Percentiles rank a stretch among this genome's conserved stretches.
phyloP scores from a whole-genome alignment of 2,329 filamentous ascomycete genomes.

The Phaeosphaeria sp. region DNA sequence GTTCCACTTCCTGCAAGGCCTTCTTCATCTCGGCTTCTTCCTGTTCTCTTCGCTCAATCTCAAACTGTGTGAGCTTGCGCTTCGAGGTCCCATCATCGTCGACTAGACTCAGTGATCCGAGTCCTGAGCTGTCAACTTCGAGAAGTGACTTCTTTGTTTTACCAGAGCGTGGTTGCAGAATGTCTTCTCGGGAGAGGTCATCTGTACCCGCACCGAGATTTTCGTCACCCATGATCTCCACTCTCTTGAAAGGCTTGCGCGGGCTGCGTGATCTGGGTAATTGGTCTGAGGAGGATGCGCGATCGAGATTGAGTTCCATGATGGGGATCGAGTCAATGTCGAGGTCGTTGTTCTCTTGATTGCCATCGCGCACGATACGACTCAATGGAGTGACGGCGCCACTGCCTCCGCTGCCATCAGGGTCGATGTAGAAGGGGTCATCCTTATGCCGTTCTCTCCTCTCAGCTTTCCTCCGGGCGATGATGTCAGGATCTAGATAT shows the following conservation, averaged over 20 bases:
- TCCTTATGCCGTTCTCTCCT: slow-evolving; percentile 83
- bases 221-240: slow-evolving; percentile 57
- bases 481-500: slow-evolving; percentile 74
- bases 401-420: slow-evolving; percentile 56
- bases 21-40: slow-evolving; percentile 89
- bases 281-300: slow-evolving; percentile 24
- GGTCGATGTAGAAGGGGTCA: slow-evolving; percentile 91
- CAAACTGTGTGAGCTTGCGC: slow-evolving; percentile 50
- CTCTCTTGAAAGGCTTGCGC: slow-evolving; percentile 42
- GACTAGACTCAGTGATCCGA: slow-evolving; percentile 75
- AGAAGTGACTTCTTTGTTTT: slow-evolving; percentile 70
- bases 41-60: slow-evolving; percentile 71
- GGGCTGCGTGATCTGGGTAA: slow-evolving; percentile 33
- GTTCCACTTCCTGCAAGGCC: slow-evolving; percentile 88
- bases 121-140: slow-evolving; percentile 84
- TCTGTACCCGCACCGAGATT: slow-evolving; percentile 50
- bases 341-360: slow-evolving; percentile 72
- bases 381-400: slow-evolving; percentile 78
- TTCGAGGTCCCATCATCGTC: slow-evolving; percentile 48
- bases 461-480: slow-evolving; percentile 77
- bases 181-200: slow-evolving; percentile 35
- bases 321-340: slow-evolving; percentile 96
- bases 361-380: slow-evolving; percentile 70
- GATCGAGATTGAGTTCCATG: slow-evolving; percentile 83
- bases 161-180: slow-evolving; percentile 30